These are phyloP conservation scores for Diutina pseudorugosa DNA, from an alignment of 1,139 yeast species.

Conservation along the genomic window DNA sequence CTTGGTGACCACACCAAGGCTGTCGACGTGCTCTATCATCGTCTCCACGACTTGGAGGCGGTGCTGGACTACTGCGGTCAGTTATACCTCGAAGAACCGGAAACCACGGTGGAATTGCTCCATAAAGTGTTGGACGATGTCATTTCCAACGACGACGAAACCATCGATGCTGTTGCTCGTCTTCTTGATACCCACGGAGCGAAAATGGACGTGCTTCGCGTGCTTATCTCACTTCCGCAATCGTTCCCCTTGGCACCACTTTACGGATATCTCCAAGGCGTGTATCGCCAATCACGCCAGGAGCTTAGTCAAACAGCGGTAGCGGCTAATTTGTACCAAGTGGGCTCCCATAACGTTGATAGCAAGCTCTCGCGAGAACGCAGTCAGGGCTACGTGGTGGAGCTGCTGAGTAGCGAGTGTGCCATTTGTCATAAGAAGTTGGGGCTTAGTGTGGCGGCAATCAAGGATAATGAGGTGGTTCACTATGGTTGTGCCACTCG, in stretches of 20 bases:
- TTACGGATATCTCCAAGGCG: not conserved
- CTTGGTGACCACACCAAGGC: constrained; percentile 56
- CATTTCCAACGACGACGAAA: not conserved
- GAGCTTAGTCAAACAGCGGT: not conserved
- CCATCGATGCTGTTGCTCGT: not conserved
- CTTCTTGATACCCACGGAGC: not conserved
- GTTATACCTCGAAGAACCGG: constrained; percentile 19
- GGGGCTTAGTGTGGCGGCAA: not conserved
- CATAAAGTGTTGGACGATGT: not conserved
- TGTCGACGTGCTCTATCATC: constrained; percentile 47
- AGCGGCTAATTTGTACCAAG: not conserved
- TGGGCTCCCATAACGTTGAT: not conserved
- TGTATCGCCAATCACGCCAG: not conserved
- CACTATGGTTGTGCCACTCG: not conserved
- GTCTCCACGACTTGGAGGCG: constrained; percentile 41
- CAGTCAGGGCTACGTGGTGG: not conserved
- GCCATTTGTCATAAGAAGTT: constrained; percentile 1
- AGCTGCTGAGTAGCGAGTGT: not conserved
- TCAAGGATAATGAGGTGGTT: not conserved
- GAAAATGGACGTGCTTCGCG: not conserved
- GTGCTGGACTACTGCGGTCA: constrained; percentile 54
- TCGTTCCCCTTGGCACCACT: not conserved
- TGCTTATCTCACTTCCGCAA: not conserved
- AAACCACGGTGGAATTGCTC: not conserved
- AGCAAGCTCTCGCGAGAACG: not conserved